These are phyloP conservation scores for Cyclospora cayetanensis DNA, from an alignment of 169 alveolate genomes.

Conservation along the genomic window DNA sequence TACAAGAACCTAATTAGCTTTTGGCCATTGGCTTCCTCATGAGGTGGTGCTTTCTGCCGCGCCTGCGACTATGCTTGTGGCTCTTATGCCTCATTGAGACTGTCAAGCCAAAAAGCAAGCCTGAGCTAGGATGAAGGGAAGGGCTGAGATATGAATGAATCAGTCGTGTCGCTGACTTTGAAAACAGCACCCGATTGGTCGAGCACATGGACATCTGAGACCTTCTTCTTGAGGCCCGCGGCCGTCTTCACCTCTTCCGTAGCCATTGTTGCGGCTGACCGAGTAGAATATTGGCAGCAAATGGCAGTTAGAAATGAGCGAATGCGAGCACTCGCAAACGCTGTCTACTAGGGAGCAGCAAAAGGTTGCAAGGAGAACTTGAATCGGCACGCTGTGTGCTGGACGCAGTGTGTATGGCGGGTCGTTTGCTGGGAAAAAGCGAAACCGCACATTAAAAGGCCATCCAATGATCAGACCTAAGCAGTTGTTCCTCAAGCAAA, in stretches of 20 bases:
- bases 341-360: too few relatives aligned
- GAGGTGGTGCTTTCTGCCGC: too few relatives aligned
- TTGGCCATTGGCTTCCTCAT: too few relatives aligned
- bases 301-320: not conserved
- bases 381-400: too few relatives aligned
- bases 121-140: too few relatives aligned
- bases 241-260: constrained; percentile 73
- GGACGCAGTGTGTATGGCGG: not conserved
- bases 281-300: not conserved
- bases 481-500: too few relatives aligned
- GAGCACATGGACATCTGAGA: constrained; percentile 72
- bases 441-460: not conserved
- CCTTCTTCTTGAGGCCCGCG: constrained; percentile 63
- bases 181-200: constrained; percentile 72
- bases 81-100: too few relatives aligned
- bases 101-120: too few relatives aligned
- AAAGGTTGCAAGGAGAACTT: too few relatives aligned
- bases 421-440: not conserved
- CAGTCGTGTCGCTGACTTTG: constrained; percentile 59
- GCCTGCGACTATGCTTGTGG: too few relatives aligned
- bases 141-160: not conserved
- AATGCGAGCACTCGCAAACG: not conserved
- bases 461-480: too few relatives aligned
- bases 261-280: constrained; percentile 47
- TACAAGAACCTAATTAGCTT: too few relatives aligned